Conservation (phyloP, 1,284 basidiomycete species). For the Kalmanozyma brasiliensis region DNA sequence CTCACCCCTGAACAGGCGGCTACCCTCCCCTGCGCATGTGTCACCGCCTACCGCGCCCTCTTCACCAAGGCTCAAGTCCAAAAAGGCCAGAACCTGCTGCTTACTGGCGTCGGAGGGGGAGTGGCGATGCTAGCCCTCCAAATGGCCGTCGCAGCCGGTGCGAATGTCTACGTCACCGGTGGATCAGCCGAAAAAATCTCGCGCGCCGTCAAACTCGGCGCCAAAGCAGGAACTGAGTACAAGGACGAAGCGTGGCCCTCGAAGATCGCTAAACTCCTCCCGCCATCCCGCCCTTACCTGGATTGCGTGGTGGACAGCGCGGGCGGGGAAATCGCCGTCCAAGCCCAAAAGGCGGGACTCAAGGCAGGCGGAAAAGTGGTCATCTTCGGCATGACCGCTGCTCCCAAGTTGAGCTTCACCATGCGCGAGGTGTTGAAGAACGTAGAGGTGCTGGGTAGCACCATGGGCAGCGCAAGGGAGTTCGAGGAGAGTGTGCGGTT, state of each 20-base stretch:
- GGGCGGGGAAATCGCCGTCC: slow-evolving; percentile 79
- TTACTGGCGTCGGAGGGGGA: slow-evolving; percentile 74
- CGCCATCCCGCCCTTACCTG: slow-evolving; percentile 70
- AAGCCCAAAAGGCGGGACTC: slow-evolving; percentile 73
- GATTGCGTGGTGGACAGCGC: slow-evolving; percentile 83
- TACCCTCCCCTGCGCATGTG: slow-evolving; percentile 79
- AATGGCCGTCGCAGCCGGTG: slow-evolving; percentile 79
- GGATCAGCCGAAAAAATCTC: slow-evolving; percentile 77
- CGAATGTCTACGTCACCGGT: slow-evolving; percentile 84
- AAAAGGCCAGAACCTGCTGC: slow-evolving; percentile 78
- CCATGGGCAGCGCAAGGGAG: slow-evolving; percentile 85
- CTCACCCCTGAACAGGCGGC: slow-evolving; percentile 78
- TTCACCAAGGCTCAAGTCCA: slow-evolving; percentile 77
- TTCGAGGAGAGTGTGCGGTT: slow-evolving; percentile 79
- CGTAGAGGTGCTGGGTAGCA: slow-evolving; percentile 77
- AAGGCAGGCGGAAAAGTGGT: slow-evolving; percentile 79
- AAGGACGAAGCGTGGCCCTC: slow-evolving; percentile 78
- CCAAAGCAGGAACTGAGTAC: slow-evolving; percentile 81
- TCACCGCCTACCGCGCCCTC: slow-evolving; percentile 86
- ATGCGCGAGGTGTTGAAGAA: slow-evolving; percentile 85
- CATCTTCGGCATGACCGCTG: slow-evolving; percentile 75
- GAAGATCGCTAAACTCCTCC: slow-evolving; percentile 73
- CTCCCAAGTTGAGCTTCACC: slow-evolving; percentile 74
- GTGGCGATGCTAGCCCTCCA: slow-evolving; percentile 83
- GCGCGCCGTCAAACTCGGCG: slow-evolving; percentile 78